A percentile compares a stretch with the other conserved stretches of the same genome.
phyloP scores from a whole-genome alignment of 345 rosid species.

The Lepidium africanum region DNA sequence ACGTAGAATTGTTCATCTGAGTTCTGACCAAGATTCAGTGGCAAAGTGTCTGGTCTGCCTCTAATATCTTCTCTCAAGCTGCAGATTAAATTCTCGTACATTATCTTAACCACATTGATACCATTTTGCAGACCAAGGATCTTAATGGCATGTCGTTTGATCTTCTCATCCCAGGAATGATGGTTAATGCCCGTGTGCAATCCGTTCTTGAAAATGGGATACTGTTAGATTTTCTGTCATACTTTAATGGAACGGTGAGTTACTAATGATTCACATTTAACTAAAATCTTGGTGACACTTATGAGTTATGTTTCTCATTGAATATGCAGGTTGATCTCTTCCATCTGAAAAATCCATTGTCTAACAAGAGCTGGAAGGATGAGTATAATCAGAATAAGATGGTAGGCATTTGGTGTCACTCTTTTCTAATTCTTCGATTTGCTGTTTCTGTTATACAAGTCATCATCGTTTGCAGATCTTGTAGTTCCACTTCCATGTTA shows the following conservation, averaged over 20 bases:
- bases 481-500: background rate
- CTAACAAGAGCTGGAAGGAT: slow-evolving; percentile 71
- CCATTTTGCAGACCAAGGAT: slow-evolving; percentile 65
- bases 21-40: slow-evolving; percentile 57
- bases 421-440: background rate
- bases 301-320: slow-evolving; percentile 6
- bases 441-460: background rate
- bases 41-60: slow-evolving; percentile 70
- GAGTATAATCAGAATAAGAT: slow-evolving; percentile 66
- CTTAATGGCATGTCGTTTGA: slow-evolving; percentile 86
- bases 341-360: slow-evolving; percentile 58
- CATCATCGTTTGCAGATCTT: slow-evolving; percentile 1
- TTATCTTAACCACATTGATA: slow-evolving; percentile 3
- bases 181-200: slow-evolving; percentile 81
- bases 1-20: slow-evolving; percentile 64
- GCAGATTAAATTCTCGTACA: background rate
- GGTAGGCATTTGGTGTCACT: slow-evolving; percentile 35
- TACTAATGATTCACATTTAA: slow-evolving; percentile 7
- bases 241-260: slow-evolving; percentile 94
- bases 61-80: background rate
- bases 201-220: slow-evolving; percentile 91
- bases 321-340: slow-evolving; percentile 72
- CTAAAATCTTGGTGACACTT: slow-evolving; percentile 5
- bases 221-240: slow-evolving; percentile 76
- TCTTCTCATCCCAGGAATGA: slow-evolving; percentile 91